Percentiles rank a stretch among this genome's conserved stretches.
Conservation (phyloP, 805 yeast genomes). For the Candida caryicola region DNA sequence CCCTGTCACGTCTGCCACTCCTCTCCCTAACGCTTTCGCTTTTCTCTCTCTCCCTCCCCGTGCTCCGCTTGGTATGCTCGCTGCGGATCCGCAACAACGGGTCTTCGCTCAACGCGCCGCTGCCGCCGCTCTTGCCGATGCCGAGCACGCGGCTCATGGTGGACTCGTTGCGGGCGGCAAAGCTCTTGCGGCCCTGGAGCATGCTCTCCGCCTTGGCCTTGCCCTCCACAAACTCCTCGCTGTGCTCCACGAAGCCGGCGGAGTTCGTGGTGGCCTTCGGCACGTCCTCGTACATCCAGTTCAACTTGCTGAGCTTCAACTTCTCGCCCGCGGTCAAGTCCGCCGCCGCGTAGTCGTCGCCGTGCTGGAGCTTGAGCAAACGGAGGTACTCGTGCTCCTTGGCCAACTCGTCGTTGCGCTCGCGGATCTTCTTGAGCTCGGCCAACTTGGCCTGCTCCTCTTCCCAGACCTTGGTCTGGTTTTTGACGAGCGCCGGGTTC, state of each 20-base stretch:
- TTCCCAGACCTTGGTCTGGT: conserved; percentile 82
- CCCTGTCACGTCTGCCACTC: conserved; percentile 11
- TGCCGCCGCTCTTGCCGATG: conserved; percentile 30
- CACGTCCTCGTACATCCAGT: conserved; percentile 83
- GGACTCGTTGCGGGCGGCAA: neutral
- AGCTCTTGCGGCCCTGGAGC: conserved; percentile 46
- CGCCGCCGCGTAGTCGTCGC: conserved; percentile 31
- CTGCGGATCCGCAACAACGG: conserved; percentile 47
- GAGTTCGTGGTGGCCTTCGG: conserved; percentile 32
- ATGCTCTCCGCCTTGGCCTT: conserved; percentile 47
- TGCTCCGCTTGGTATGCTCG: conserved; percentile 7
- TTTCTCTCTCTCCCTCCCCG: conserved; percentile 1
- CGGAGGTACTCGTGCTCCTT: conserved; percentile 61
- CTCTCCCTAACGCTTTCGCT: neutral
- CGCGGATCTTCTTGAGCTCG: conserved; percentile 64
- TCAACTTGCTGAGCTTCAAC: conserved; percentile 49
- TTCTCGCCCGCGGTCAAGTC: conserved; percentile 18
- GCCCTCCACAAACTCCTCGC: conserved; percentile 31
- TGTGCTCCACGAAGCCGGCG: conserved; percentile 36
- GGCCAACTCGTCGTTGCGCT: conserved; percentile 60
- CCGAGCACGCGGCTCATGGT: conserved; percentile 3
- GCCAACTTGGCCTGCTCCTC: conserved; percentile 72
- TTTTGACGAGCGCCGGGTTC: conserved; percentile 87
- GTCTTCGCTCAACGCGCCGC: conserved; percentile 35
- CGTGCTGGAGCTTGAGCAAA: conserved; percentile 46